Base-by-base conservation (phyloP, 805 yeast genomes). In the Cephaloascus fragrans region DNA sequence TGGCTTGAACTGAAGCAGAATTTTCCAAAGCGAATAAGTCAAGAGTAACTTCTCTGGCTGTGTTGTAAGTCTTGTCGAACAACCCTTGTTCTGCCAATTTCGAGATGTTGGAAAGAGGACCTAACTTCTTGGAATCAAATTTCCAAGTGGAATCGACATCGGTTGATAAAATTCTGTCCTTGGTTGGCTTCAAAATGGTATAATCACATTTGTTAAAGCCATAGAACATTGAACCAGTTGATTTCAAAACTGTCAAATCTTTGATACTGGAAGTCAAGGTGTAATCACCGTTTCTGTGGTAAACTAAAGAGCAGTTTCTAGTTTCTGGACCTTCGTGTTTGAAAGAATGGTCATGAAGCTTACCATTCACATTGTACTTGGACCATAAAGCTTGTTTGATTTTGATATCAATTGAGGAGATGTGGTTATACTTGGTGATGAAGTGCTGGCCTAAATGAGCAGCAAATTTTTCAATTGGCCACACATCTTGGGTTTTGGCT, bases 1-100 rank as follows among this genome's bases (percentile, higher is more conserved):
- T 89, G 35, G 95, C 96, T 67, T 89, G 97, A 36, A 89, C 97
- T 19, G 95, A 83, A n/a, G 96, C 77, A 8, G 95, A 85, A 60
- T 85, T 77, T 61, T 89, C 96, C 37, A 73, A 59, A 15, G 96
- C 96, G 61, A 89, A 89, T 42, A 71, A 69, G 39, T 77, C 81
- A 51, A 88, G 70, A 1, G 96, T 87, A 51, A 75, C 71, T 32
- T 65, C 67, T 51, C 86, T 73, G 16, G 86, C 93, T 12, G 57
- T 53, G n/a, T 65, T 56, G 59, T 71, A 84, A 26, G 83, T 73
- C 8, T 55, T 39, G 61, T 87, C 94, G 52, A 87, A 84, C 32
- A 72, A 59, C 14, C 81, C 84, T 17, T 64, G 57, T 47, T 73
- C 73, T n/a, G 84, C 80, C 10, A 71, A 60, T 37, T 59, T 57